A percentile compares a stretch with the other conserved stretches of the same genome.
These are phyloP conservation scores for Baudoinia panamericana DNA, from an alignment of 495 filamentous ascomycete species.

Conservation along the genomic window DNA sequence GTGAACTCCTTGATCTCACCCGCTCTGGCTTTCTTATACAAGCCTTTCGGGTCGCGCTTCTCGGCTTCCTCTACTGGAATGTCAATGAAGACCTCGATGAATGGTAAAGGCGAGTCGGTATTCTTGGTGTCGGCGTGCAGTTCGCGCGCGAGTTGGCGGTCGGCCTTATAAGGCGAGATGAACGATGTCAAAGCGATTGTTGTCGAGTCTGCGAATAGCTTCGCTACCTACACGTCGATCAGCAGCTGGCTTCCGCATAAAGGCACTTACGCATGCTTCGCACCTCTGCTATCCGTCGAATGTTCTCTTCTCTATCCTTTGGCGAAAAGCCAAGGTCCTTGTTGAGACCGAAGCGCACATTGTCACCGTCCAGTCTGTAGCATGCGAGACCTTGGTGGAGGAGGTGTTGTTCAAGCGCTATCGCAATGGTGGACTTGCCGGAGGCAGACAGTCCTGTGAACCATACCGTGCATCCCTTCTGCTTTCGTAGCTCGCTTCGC, in stretches of 20 bases:
- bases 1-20: slow-evolving; percentile 97
- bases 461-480: slow-evolving; percentile 91
- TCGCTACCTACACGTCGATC: slow-evolving; percentile 52
- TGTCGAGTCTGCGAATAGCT: slow-evolving; percentile 84
- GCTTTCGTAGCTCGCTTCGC: slow-evolving; percentile 64
- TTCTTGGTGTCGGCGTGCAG: slow-evolving; percentile 51
- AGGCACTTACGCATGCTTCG: slow-evolving; percentile 1
- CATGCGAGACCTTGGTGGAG: slow-evolving; percentile 68
- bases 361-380: slow-evolving; percentile 95
- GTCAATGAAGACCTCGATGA: slow-evolving; percentile 88
- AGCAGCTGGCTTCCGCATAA: not conserved
- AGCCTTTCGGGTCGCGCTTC: slow-evolving; percentile 84
- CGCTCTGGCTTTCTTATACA: slow-evolving; percentile 90
- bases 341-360: slow-evolving; percentile 95
- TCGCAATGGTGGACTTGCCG: slow-evolving; percentile 92
- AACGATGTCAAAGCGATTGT: slow-evolving; percentile 86
- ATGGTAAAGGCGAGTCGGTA: slow-evolving; percentile 53
- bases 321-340: slow-evolving; percentile 92
- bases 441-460: slow-evolving; percentile 91
- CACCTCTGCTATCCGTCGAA: slow-evolving; percentile 83
- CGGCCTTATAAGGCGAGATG: slow-evolving; percentile 85
- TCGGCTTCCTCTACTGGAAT: slow-evolving; percentile 83
- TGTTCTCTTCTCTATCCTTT: slow-evolving; percentile 91
- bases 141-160: slow-evolving; percentile 66
- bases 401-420: slow-evolving; percentile 88